A percentile compares a stretch with the other conserved stretches of the same genome.
These are phyloP conservation scores for Parathielavia appendiculata DNA, from an alignment of 495 filamentous ascomycete species.

Conservation along the genomic window DNA sequence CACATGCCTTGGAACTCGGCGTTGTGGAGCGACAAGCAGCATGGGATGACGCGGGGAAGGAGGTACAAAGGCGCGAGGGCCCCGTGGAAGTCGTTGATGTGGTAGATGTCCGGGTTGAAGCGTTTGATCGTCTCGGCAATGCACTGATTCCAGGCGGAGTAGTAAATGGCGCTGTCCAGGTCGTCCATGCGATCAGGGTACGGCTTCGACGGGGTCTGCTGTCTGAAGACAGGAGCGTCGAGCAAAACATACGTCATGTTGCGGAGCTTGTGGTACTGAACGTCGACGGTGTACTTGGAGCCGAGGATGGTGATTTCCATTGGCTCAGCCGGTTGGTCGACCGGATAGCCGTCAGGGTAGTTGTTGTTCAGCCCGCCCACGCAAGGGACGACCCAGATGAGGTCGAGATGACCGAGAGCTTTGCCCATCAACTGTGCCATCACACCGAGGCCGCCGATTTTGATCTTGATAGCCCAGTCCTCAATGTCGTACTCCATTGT, in stretches of 20 bases:
- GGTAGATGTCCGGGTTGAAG: constrained; percentile 64
- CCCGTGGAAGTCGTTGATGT: constrained; percentile 77
- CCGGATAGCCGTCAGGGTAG: constrained; percentile 42
- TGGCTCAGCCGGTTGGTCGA: constrained; percentile 48
- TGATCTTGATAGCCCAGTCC: constrained; percentile 68
- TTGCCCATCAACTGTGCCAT: constrained; percentile 70
- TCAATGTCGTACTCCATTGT: constrained; percentile 72
- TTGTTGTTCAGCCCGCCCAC: constrained; percentile 55
- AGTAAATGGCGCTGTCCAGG: constrained; percentile 65
- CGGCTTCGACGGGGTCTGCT: constrained; percentile 58
- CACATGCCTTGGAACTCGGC: constrained; percentile 72
- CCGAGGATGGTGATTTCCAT: constrained; percentile 61
- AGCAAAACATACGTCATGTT: constrained; percentile 71
- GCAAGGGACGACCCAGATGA: constrained; percentile 73
- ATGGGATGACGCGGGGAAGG: constrained; percentile 54
- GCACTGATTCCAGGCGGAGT: constrained; percentile 68
- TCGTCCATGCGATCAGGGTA: constrained; percentile 70
- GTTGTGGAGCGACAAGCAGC: constrained; percentile 48
- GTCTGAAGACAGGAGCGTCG: constrained; percentile 64
- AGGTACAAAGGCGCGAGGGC: constrained; percentile 64
- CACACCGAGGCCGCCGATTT: constrained; percentile 68
- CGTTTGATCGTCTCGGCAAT: constrained; percentile 55
- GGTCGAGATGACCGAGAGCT: constrained; percentile 61
- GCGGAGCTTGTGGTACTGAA: constrained; percentile 60
- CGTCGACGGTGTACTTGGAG: constrained; percentile 54